Evolutionary conservation across 768 basidiomycete species (phyloP).

Genomic region (Lactifluus hygrophoroides): DNA sequence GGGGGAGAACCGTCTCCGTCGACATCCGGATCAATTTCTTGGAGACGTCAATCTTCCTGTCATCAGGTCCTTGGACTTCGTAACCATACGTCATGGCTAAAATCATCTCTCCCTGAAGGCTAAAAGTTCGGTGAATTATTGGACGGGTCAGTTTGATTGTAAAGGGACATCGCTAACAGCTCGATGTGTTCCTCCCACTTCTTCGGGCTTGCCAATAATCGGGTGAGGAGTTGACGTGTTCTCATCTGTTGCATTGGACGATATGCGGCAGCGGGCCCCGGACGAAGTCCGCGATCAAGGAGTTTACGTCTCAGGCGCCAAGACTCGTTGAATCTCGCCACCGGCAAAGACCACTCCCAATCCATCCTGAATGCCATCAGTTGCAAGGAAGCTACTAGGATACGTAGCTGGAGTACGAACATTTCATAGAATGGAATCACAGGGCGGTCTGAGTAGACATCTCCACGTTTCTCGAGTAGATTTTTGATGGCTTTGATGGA

Average conservation of each 20-base stretch:
- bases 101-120: conserved; percentile 2
- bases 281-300: not conserved
- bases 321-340: not conserved
- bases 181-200: not conserved
- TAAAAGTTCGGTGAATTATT: not conserved
- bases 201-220: not conserved
- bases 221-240: not conserved
- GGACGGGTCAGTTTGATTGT: too few relatives aligned
- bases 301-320: not conserved
- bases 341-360: not conserved
- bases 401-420: not conserved
- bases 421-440: not conserved
- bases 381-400: too few relatives aligned
- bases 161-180: not conserved
- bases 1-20: too few relatives aligned
- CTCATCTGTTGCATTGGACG: not conserved
- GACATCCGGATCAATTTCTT: too few relatives aligned
- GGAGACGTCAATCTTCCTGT: too few relatives aligned
- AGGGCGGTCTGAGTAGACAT: conserved; percentile 8
- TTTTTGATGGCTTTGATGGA: not conserved
- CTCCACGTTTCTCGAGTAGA: conserved; percentile 1
- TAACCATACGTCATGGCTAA: conserved; percentile 11
- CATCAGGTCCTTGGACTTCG: not conserved
- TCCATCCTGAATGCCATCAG: not conserved
- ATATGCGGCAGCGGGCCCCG: not conserved